Evolutionary conservation across 345 rosid genomes (phyloP), one percentile per base, ranked within the genome.

Genomic region (Arabidopsis arenosa): DNA sequence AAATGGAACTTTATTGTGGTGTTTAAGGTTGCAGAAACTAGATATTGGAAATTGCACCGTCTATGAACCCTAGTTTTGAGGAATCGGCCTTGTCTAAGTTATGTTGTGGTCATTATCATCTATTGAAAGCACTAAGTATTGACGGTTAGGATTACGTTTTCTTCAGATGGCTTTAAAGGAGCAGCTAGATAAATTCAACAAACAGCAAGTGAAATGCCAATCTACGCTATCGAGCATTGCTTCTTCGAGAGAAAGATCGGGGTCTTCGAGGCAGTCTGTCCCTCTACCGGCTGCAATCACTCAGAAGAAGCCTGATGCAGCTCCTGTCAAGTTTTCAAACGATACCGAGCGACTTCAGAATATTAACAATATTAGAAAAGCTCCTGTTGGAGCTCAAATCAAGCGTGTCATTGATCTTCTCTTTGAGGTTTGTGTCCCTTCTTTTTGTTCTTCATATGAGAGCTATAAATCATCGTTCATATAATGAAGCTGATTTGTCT

Each of bases 331-430:
- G 75, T 94, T 89, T 73, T 94, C 97, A 0, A 87, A 84, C 70
- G 90, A 90, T 48, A 89, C 97, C 0, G 89, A 94, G 79, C 86
- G 90, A 8, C 91, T 88, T 70, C 90, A 89, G 72, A 73, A 60
- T 13, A 86, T 89, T 15, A 81, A 83, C 66, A 84, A 78, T 53
- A 85, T 92, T 0, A 84, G 97, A 21, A 92, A 90, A 82, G 78
- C 82, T 14, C 93, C 92, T 54, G 92, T 86, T 21, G 97, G 97
- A 9, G 89, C 96, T 72, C 97, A 92, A 84, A 90, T 94, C 63
- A 94, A 92, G 83, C 96, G 93, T 17, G 96, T 94, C 71, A 92
- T 94, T 18, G 90, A 89, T 72, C 82, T 87, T 59, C 76, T 92
- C 37, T 62, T 61, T 1, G 85, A 82, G 90, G 91, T 89, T 80